Conservation (phyloP, 768 basidiomycete genomes). For the Nidularia sp. region DNA sequence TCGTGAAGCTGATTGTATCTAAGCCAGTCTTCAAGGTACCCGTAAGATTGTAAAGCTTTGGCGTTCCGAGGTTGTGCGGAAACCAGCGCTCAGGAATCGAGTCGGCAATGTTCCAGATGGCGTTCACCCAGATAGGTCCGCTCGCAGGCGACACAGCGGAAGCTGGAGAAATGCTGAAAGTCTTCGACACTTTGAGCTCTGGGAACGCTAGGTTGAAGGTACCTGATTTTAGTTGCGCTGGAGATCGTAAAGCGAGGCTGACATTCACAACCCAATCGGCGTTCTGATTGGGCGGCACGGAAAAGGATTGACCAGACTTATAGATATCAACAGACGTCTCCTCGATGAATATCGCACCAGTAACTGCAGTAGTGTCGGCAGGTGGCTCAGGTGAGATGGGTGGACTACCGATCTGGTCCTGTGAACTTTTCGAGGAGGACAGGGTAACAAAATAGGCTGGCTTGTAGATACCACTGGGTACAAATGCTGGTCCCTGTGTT, state of each 20-base stretch:
- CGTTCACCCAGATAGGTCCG: constrained; percentile 34
- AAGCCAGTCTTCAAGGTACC: constrained; percentile 23
- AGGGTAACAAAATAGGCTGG: constrained; percentile 50
- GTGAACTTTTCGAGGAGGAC: constrained; percentile 13
- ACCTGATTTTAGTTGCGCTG: constrained; percentile 25
- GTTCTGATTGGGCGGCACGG: constrained; percentile 36
- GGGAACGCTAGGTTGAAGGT: constrained; percentile 39
- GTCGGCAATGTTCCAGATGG: constrained; percentile 42
- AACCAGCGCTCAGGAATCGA: constrained; percentile 46
- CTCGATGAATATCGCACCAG: constrained; percentile 38
- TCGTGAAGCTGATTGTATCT: constrained; percentile 29
- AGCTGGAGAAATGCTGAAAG: constrained; percentile 26
- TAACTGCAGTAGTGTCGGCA: constrained; percentile 10
- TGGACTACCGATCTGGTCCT: constrained; percentile 12
- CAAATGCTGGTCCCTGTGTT: constrained; percentile 50
- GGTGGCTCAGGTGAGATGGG: constrained; percentile 18
- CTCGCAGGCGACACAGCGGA: constrained; percentile 16
- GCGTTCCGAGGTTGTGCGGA: constrained; percentile 50
- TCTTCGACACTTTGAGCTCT: constrained; percentile 32
- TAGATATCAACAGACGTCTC: constrained; percentile 53
- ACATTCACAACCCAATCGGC: constrained; percentile 57
- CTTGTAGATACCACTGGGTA: constrained; percentile 51
- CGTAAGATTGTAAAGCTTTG: constrained; percentile 50
- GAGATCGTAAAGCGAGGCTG: constrained; percentile 44
- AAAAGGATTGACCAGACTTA: constrained; percentile 45